phyloP scores from a whole-genome alignment of 345 rosid species.

The Bruguiera parviflora region DNA sequence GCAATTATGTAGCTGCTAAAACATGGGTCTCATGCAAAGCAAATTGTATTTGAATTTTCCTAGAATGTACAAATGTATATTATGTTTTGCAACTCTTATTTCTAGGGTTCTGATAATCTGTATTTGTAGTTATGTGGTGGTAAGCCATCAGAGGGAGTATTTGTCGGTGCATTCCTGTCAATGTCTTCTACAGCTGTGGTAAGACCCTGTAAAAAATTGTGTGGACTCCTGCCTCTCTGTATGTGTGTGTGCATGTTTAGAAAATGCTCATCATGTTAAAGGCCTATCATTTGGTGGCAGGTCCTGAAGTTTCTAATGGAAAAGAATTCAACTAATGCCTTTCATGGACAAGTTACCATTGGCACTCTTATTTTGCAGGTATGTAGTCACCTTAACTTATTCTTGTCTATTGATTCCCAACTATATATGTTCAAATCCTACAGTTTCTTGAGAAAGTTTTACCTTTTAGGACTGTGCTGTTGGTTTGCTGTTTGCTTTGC shows the following conservation, averaged over 20 bases:
- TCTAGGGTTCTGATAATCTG: conserved; percentile 12
- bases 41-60: neutral
- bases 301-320: conserved; percentile 90
- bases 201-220: conserved; percentile 11
- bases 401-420: neutral
- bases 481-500: conserved; percentile 90
- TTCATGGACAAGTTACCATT: conserved; percentile 86
- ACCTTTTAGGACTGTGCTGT: conserved; percentile 78
- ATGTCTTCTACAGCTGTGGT: conserved; percentile 99
- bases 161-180: conserved; percentile 84
- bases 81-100: neutral
- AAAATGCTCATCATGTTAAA: neutral
- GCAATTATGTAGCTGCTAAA: neutral
- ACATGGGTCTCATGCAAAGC: conserved; percentile 6
- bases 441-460: conserved; percentile 9
- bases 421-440: conserved; percentile 8
- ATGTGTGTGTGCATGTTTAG: neutral
- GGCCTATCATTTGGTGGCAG: conserved; percentile 31
- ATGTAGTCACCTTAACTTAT: conserved; percentile 6
- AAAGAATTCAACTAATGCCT: conserved; percentile 66
- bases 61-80: neutral
- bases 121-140: conserved; percentile 83
- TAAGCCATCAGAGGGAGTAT: conserved; percentile 81
- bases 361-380: conserved; percentile 94
- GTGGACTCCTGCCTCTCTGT: neutral